phyloP scores from a whole-genome alignment of 495 filamentous ascomycete species.

The Usnea hakonensis region DNA sequence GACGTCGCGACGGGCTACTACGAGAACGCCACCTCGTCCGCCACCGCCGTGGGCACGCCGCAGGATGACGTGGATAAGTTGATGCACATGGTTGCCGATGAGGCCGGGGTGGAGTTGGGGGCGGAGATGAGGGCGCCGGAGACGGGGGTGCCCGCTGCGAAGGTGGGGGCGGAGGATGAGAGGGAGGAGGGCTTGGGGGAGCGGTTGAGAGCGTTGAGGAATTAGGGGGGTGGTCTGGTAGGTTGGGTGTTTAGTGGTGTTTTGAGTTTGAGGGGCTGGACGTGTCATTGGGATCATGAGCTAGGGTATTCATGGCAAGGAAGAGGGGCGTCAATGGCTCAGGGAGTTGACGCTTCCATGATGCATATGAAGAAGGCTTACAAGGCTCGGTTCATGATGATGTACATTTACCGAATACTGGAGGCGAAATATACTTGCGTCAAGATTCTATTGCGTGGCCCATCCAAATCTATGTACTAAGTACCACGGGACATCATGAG shows the following conservation, averaged over 20 bases:
- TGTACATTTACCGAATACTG: no score
- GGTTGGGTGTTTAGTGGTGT: not conserved
- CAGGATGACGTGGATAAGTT: conserved; percentile 78
- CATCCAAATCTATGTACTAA: not conserved
- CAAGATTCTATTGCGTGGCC: not conserved
- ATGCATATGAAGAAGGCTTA: not conserved
- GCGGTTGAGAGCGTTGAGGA: conserved; percentile 41
- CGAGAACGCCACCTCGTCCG: conserved; percentile 69
- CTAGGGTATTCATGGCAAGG: not conserved
- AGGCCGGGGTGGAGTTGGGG: conserved; percentile 67
- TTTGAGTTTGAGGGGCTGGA: conserved; percentile 6
- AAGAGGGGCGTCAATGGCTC: not conserved
- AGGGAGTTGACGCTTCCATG: not conserved
- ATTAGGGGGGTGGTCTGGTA: conserved; percentile 19
- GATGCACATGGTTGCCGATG: conserved; percentile 72
- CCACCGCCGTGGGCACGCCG: conserved; percentile 66
- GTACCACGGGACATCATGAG: not conserved
- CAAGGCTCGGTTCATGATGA: not conserved
- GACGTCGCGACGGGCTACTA: conserved; percentile 77
- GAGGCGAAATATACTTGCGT: not conserved
- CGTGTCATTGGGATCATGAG: not conserved
- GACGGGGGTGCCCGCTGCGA: conserved; percentile 22
- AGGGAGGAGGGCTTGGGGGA: conserved; percentile 41
- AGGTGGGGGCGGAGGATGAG: conserved; percentile 36
- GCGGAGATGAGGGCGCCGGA: conserved; percentile 54